Conservation (phyloP, 2,329 filamentous ascomycete genomes). For the Diaporthe sp. region DNA sequence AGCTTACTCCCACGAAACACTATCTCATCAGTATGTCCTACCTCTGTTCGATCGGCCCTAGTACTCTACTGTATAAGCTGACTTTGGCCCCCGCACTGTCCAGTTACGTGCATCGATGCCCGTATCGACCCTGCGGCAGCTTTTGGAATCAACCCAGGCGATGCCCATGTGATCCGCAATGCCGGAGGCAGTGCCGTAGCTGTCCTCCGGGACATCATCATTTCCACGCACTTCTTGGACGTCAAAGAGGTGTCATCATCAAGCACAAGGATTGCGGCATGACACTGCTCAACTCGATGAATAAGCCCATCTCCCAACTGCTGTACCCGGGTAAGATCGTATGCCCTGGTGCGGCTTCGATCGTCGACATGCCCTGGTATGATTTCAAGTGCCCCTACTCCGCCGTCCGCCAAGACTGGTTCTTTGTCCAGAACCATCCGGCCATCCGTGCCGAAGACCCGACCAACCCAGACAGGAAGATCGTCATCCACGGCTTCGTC, state of each 20-base stretch:
- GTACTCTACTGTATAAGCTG: not conserved
- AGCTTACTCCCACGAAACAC: conserved; percentile 77
- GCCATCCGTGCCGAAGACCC: not conserved
- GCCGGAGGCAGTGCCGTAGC: conserved; percentile 77
- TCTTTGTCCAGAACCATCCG: conserved; percentile 23
- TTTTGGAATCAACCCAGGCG: conserved; percentile 79
- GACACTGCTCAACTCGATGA: conserved; percentile 45
- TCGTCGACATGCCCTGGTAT: conserved; percentile 2
- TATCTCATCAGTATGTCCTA: conserved; percentile 69
- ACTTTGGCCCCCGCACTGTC: conserved; percentile 40
- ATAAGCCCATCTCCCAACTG: not conserved
- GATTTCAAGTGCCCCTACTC: not conserved
- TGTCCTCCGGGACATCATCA: conserved; percentile 81
- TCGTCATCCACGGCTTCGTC: conserved; percentile 4
- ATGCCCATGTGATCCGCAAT: conserved; percentile 85
- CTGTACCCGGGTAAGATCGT: not conserved
- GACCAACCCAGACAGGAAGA: not conserved
- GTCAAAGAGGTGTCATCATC: conserved; percentile 79
- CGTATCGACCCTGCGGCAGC: conserved; percentile 77
- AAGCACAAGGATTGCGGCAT: conserved; percentile 85
- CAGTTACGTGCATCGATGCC: conserved; percentile 89
- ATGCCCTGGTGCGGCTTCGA: conserved; percentile 15
- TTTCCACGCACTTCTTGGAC: conserved; percentile 83
- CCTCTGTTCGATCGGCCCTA: no score
- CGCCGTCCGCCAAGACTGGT: conserved; percentile 18